Base-by-base conservation (phyloP, 495 filamentous ascomycete species). In the Platismatia glauca region DNA sequence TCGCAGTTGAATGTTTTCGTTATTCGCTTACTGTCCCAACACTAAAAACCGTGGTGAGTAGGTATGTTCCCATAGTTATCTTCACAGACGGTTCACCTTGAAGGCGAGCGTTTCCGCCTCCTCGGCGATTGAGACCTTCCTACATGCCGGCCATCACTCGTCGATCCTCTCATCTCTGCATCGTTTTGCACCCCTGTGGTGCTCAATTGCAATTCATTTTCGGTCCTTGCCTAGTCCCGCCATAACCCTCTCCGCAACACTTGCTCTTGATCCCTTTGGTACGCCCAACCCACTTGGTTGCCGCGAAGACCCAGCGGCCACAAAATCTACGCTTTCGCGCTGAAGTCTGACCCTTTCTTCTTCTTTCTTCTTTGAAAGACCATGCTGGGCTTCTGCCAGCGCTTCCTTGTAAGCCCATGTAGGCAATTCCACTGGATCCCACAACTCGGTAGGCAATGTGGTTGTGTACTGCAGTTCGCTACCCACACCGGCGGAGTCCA, bases 311-410 rank as follows among this genome's bases (percentile, higher is more conserved):
- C 66, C 48, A 33, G 83, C 80, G 39, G 84, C 65, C 27, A 96
- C 89, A 76, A 97, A 97, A 16, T 93, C 86, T n/a, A 96, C 77
- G 9, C 78, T 75, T 16, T 82, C 80, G 73, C 87, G 80, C 65
- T 86, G 85, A 12, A 72, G 76, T 35, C 64, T 66, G 11, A 67
- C 61, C 66, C 78, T 82, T 34, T 82, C 79, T 62, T 82, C 78
- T 69, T 89, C 86, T 63, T 76, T 76, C 69, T 81, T 81, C 69
- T 82, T 84, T 31, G 74, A 74, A 27, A 82, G 73, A 46, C 81
- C 77, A 59, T 85, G 81, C 71, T 94, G 89, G 59, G 74, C 78
- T 68, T 77, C 86, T 37, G 80, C 75, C 63, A 98, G 75, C 67
- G 82, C 80, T 59, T 89, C 89, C 61, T 84, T 87, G 72, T 87